Evolutionary conservation across 1,139 yeast species (phyloP).

Genomic region (Debaryomycetaceae sp.): DNA sequence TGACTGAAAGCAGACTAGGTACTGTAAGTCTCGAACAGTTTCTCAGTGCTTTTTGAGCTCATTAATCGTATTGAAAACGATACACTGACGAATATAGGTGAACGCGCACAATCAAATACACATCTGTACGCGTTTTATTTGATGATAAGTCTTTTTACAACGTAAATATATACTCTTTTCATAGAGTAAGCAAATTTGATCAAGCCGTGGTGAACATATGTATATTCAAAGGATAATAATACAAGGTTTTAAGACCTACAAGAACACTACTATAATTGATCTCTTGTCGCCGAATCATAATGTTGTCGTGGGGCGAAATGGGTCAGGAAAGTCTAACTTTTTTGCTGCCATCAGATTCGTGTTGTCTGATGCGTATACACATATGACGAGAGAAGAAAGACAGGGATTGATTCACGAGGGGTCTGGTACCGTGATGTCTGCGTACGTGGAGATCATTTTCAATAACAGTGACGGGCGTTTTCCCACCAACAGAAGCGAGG

Average conservation of each 20-base stretch:
- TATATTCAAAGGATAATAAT: slow-evolving; percentile 54
- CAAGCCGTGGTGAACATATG: slow-evolving; percentile 17
- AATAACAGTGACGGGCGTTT: slow-evolving; percentile 78
- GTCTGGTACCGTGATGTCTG: slow-evolving; percentile 88
- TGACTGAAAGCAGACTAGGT: no score
- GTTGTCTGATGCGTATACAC: slow-evolving; percentile 83
- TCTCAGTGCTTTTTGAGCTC: no score
- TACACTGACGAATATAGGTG: neutral
- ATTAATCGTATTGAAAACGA: no score
- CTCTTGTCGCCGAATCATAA: slow-evolving; percentile 77
- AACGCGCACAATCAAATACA: neutral
- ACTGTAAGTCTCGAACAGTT: no score
- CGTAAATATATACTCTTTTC: neutral
- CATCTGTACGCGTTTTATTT: neutral
- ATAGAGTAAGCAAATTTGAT: neutral
- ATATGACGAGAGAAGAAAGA: slow-evolving; percentile 84
- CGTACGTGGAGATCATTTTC: slow-evolving; percentile 85
- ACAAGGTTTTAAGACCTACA: slow-evolving; percentile 94
- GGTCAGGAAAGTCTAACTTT: slow-evolving; percentile 94
- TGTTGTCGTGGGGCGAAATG: slow-evolving; percentile 92
- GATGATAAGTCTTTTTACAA: neutral
- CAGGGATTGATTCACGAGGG: slow-evolving; percentile 89
- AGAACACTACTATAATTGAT: slow-evolving; percentile 77
- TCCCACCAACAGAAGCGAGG: slow-evolving; percentile 65
- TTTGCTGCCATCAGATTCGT: slow-evolving; percentile 95